Base-by-base conservation (phyloP, 1,284 basidiomycete species). In the Leccinum colubrinum region DNA sequence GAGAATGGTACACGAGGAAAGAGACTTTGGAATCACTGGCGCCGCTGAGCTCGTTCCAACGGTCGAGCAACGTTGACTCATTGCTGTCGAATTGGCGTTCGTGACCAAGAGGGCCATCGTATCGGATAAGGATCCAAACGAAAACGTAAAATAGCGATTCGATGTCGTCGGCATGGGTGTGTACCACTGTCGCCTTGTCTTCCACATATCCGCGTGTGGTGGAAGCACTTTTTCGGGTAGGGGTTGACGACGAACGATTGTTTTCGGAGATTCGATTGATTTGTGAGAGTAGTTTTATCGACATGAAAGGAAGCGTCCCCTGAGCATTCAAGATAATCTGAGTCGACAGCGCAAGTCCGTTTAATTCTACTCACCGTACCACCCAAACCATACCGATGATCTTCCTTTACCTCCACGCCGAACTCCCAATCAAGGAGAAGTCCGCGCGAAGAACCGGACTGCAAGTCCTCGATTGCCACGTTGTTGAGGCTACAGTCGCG, bases 391-490 rank as follows among this genome's bases (percentile, higher is more conserved):
- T 52, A 52, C 50, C 22, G 14, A 8, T 27, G 6, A 8, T 25
- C 20, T 20, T 25, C 50, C 12, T 37, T 58, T 8, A 58, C 57
- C n/a, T 51, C 48, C 5, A 39, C 35, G 22, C 48, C 57, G n/a
- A 58, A 58, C 15, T 58, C 56, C 56, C 56, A 58, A 12, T 58
- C 56, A 51, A 57, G 27, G n/a, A 57, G 46, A 33, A 57, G 46
- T 5, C 56, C 33, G 7, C 30, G 20, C 6, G 55, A 58, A 8
- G 12, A 4, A 11, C 46, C 30, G 5, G 14, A 8, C 3, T 25
- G 20, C 14, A 58, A 17, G 48, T 58, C 56, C n/a, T 58, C 56
- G 6, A 58, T 51, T 4, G 22, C 22, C 12, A 9, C 14, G 25
- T 58, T 58, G 35, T 51, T 17, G 25, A 51, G 50, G 25, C 50